Percentiles rank a stretch among this genome's conserved stretches.
Evolutionary conservation across 768 basidiomycete genomes (phyloP).

Genomic region (Mycena metata): DNA sequence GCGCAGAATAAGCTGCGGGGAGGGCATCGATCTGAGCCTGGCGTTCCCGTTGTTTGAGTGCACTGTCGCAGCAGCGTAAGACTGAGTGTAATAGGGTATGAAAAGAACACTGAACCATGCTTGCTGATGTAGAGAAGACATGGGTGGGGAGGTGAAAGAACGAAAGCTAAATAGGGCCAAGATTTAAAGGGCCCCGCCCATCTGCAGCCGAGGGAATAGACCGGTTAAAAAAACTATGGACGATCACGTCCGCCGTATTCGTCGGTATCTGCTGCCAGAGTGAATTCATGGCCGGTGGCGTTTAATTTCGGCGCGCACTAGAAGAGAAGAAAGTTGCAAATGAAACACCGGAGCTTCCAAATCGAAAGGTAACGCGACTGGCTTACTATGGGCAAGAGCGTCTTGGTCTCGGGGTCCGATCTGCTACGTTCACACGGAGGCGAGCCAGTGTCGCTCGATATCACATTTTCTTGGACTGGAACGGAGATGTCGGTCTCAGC

Average conservation of each 20-base stretch:
- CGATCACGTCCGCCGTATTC: conserved; percentile 9
- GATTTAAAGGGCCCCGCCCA: background rate
- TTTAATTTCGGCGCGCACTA: conserved; percentile 16
- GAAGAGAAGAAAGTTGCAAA: conserved; percentile 8
- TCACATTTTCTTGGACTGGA: background rate
- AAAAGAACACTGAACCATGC: conserved; percentile 30
- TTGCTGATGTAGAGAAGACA: conserved; percentile 34
- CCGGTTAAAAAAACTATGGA: background rate
- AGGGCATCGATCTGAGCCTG: conserved; percentile 59
- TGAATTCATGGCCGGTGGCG: conserved; percentile 21
- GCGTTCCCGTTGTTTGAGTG: conserved; percentile 61
- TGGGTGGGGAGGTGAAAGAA: conserved; percentile 4
- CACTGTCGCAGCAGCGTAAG: conserved; percentile 44
- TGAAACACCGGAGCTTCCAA: conserved; percentile 16
- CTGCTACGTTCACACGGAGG: background rate
- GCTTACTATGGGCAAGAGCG: too few species aligned
- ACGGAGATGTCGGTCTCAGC: too few species aligned
- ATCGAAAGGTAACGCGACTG: background rate
- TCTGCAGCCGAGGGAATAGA: conserved; percentile 3
- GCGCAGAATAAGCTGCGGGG: conserved; percentile 52
- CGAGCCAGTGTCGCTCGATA: background rate
- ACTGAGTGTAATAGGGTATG: conserved; percentile 19
- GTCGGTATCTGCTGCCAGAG: conserved; percentile 13
- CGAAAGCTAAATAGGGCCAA: conserved; percentile 12
- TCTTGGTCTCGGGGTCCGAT: background rate